Base-by-base conservation (phyloP, 768 basidiomycete genomes). In the Tricholomella constricta region DNA sequence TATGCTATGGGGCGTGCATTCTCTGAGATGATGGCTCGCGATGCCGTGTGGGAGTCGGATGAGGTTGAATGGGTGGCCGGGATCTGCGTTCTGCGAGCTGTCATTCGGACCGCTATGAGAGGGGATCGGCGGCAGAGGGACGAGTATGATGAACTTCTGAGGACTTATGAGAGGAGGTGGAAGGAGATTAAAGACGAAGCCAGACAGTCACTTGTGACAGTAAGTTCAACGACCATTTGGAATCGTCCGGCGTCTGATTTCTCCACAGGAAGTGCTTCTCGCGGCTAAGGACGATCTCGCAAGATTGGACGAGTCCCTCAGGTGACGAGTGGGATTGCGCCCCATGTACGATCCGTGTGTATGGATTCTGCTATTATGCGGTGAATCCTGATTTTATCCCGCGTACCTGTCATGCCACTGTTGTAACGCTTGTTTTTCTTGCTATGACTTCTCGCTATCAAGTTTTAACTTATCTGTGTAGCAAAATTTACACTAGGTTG, bases 41-140 rank as follows among this genome's bases (percentile, higher is more conserved):
- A 85, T 58, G 79, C 81, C 15, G 82, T 85, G 14, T 86, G 84
- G 84, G 84, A 85, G 62, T 52, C 73, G 0, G 83, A 85, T 50
- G 84, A 85, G 60, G 84, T 85, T 26, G 84, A 85, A 62, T 86
- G 83, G 84, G 83, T 84, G 15, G 82, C 83, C 17, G 85, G 85
- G 3, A 79, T 83, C 40, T 81, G 79, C 58, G 76, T 84, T 22
- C 62, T 85, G 51, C 69, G 81, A 9, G 79, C 81, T 29, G 74
- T 86, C 36, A 85, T 86, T 51, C 70, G 83, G 51, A 79, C 79
- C 15, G 77, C 75, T 0, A 72, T 78, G 63, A 65, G 77, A 37
- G 74, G 74, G n/a, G 75, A 78, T 61, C 64, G 71, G 46, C 68
- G 73, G 55, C 76, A 79, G 56, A 69, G 78, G 55, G 73, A 78